Evolutionary conservation across 2,329 filamentous ascomycete genomes (phyloP), one percentile per base, ranked within the genome.

Genomic region (Madurella fahalii): DNA sequence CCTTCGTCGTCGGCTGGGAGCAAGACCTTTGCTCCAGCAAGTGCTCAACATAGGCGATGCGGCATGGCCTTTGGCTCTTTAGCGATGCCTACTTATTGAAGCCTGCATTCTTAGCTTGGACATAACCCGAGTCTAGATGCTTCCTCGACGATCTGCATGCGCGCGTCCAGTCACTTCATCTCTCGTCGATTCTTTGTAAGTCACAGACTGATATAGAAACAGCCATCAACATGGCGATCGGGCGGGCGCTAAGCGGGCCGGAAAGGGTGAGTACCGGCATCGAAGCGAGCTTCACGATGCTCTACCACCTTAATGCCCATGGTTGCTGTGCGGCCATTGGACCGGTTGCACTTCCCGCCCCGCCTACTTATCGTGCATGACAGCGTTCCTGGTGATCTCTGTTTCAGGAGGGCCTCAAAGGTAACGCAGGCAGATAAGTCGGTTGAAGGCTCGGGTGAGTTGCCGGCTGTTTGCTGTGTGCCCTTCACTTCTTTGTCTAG

Each of bases 241-340:
- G 52, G 56, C 50, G 34, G 32, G 41, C 50, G 50, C 52, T 50
- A 57, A 56, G 47, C 39, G 18, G 20, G 2, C 13, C 58, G 52
- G 54, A 48, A 45, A 30, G 34, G 13, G 16, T 49, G 39, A 48
- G 34, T 56, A 37, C 56, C 60, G 58, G 58, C 57, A 54, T 61
- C 47, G 53, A 61, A 46, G n/a, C 17, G 50, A 48, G 31, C 43
- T 16, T 50, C 45, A 45, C 17, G 48, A 52, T 42, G 44, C 50
- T 9, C 47, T 40, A 42, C 42, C 13, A 43, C 46, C 25, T 50
- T 49, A 46, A 12, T 44, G 25, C 9, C 9, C 11, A 7, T 30
- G 39, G 20, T 44, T 31, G 41, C 18, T 18, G 18, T 37, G 18
- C 12, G 40, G 37, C 40, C 43, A 53, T 57, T 57, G 54, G 51